Conservation (phyloP, 306 rosid species). For the Comarum palustre region DNA sequence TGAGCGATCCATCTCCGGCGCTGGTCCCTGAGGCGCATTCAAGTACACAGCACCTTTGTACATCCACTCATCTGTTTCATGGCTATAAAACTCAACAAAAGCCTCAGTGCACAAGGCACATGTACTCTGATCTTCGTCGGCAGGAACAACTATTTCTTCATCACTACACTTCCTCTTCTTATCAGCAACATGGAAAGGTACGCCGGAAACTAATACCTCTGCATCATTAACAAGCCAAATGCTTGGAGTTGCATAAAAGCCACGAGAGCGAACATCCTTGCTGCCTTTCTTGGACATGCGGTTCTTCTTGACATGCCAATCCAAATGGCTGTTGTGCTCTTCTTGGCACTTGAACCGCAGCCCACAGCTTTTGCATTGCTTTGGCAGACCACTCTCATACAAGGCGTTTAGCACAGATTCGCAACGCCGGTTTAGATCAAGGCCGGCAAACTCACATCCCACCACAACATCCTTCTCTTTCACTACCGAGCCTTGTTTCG, state of each 20-base stretch:
- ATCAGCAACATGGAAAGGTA: constrained; percentile 61
- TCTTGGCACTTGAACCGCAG: constrained; percentile 84
- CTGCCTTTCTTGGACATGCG: constrained; percentile 71
- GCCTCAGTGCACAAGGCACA: constrained; percentile 88
- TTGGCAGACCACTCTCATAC: constrained; percentile 50
- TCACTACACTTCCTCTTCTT: constrained; percentile 38
- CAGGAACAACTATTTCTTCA: constrained; percentile 87
- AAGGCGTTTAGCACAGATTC: constrained; percentile 50
- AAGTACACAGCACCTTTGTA: constrained; percentile 81
- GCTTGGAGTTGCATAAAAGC: constrained; percentile 74
- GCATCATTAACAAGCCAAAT: constrained; percentile 87
- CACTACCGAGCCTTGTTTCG: constrained; percentile 27
- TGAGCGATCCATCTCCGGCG: constrained; percentile 60
- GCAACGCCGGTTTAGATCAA: constrained; percentile 58
- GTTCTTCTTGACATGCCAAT: constrained; percentile 96
- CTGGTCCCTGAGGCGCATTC: constrained; percentile 53
- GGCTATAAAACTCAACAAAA: constrained; percentile 88
- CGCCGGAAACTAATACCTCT: constrained; percentile 53
- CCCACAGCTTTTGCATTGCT: constrained; percentile 91
- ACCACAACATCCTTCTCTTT: constrained; percentile 64
- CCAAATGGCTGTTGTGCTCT: constrained; percentile 92
- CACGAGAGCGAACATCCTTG: constrained; percentile 81
- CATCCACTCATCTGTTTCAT: constrained; percentile 93
- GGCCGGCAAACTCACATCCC: constrained; percentile 63
- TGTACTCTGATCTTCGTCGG: constrained; percentile 76